Base-by-base conservation (phyloP, 1,139 yeast species). In the Protomyces inouyei region DNA sequence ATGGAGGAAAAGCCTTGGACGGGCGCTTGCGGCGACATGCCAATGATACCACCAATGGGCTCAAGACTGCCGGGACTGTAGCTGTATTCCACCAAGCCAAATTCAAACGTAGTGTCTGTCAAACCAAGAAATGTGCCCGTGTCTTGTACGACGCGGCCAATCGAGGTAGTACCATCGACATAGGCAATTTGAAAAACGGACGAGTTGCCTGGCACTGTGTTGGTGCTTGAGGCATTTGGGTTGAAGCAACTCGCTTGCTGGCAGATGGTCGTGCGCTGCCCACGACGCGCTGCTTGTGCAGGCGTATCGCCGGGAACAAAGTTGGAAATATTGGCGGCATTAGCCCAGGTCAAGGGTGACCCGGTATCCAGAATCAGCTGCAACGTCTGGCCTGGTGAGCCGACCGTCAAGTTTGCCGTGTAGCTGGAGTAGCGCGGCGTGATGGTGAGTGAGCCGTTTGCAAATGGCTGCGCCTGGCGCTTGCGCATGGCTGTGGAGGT, bases 341-440 rank as follows among this genome's bases (percentile, higher is more conserved):
- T 64, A 4, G 57, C 63, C 66, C 66, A 64, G n/a, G 66, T 64
- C 37, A 57, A 52, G 12, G 66, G 66, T 25, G 64, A 57, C 6
- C 66, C 66, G 14, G 66, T 64, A 43, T 64, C 66, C 40, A 64
- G 60, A 16, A 59, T 57, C 45, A 64, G 55, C 52, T 46, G 55
- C 6, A 55, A 28, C 25, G 38, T 45, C 51, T 60, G 59, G 12
- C 40, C 43, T 9, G 64, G 64, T 36, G 64, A 46, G 14, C 64
- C 64, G n/a, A 60, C 25, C 25, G 64, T 53, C 23, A 60, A 48
- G 43, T 54, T 46, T 9, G 60, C 64, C 16, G 48, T 36, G 23
- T 55, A 55, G n/a, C 54, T 28, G 9, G 60, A 48, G 38, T 28
- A 35, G n/a, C 45, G 56, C 36, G 46, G 32, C 12, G 53, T 40